A percentile compares a stretch with the other conserved stretches of the same genome.
These are phyloP conservation scores for Tulasnella sp. DNA, from an alignment of 768 basidiomycete genomes.

Conservation along the genomic window DNA sequence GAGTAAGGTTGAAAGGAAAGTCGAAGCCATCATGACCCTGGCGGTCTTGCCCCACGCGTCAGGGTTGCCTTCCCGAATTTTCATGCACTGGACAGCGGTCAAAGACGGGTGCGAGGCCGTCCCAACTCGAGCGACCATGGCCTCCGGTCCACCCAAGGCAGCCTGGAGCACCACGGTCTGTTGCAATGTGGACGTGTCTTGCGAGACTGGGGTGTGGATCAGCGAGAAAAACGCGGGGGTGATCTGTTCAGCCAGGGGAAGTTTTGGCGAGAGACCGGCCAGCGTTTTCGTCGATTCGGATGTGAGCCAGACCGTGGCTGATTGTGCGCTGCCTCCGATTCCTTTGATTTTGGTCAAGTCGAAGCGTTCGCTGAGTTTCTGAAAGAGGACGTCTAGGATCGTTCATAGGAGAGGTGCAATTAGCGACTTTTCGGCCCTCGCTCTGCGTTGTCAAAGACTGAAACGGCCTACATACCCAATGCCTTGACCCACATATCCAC, in stretches of 20 bases:
- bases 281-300: conserved; percentile 72
- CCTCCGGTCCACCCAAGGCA: conserved; percentile 75
- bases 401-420: conserved; percentile 40
- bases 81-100: conserved; percentile 73
- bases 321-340: conserved; percentile 74
- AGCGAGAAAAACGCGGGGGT: conserved; percentile 67
- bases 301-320: conserved; percentile 88
- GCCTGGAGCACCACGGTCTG: conserved; percentile 77
- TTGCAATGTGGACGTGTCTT: conserved; percentile 79
- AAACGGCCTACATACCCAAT: conserved; percentile 59
- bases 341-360: conserved; percentile 73
- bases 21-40: conserved; percentile 73
- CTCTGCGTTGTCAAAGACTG: no score
- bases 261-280: conserved; percentile 69
- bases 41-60: conserved; percentile 82
- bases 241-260: conserved; percentile 72
- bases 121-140: conserved; percentile 75
- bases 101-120: conserved; percentile 71
- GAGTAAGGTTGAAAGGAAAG: conserved; percentile 60
- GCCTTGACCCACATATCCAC: conserved; percentile 91
- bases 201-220: conserved; percentile 72
- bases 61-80: conserved; percentile 77
- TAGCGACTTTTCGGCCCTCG: not conserved
- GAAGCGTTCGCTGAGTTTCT: conserved; percentile 70
- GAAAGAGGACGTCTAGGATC: conserved; percentile 68